Conservation (phyloP, 2,329 filamentous ascomycete genomes). For the Orbilia javanica region DNA sequence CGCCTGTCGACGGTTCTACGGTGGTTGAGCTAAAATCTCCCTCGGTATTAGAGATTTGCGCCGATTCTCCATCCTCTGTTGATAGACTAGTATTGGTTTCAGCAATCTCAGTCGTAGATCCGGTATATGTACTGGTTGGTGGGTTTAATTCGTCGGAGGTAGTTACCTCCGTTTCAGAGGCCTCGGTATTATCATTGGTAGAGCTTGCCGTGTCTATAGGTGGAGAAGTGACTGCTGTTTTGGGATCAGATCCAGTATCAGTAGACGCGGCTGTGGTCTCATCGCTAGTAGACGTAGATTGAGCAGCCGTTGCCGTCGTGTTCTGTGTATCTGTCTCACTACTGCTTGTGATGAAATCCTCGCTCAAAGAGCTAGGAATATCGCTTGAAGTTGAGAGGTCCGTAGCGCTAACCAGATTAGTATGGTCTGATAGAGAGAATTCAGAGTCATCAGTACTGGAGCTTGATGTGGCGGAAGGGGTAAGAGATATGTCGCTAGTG, state of each 20-base stretch:
- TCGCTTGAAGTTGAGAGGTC: not conserved
- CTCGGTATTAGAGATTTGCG: not conserved
- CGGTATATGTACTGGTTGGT: not conserved
- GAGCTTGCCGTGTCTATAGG: not conserved
- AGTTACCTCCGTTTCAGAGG: not conserved
- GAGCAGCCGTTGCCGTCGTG: too few relatives aligned
- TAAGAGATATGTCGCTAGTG: not conserved
- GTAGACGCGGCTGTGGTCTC: too few relatives aligned
- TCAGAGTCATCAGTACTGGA: not conserved
- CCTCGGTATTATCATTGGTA: not conserved
- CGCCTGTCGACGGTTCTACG: not conserved
- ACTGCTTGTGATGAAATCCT: not conserved
- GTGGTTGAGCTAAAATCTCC: too few relatives aligned
- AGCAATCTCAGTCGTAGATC: not conserved
- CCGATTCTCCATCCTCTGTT: not conserved
- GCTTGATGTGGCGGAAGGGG: not conserved
- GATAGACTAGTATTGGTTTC: not conserved
- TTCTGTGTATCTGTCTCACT: not conserved
- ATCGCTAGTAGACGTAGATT: too few relatives aligned
- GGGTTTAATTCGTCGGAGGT: not conserved
- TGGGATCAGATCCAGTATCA: not conserved
- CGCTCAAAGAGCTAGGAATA: not conserved
- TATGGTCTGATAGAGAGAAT: not conserved
- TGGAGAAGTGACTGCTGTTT: not conserved
- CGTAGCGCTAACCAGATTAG: not conserved